A percentile compares a stretch with the other conserved stretches of the same genome.
These are phyloP conservation scores for Fraxinus angustifolia DNA, from an alignment of 305 asterid species.

Conservation along the genomic window DNA sequence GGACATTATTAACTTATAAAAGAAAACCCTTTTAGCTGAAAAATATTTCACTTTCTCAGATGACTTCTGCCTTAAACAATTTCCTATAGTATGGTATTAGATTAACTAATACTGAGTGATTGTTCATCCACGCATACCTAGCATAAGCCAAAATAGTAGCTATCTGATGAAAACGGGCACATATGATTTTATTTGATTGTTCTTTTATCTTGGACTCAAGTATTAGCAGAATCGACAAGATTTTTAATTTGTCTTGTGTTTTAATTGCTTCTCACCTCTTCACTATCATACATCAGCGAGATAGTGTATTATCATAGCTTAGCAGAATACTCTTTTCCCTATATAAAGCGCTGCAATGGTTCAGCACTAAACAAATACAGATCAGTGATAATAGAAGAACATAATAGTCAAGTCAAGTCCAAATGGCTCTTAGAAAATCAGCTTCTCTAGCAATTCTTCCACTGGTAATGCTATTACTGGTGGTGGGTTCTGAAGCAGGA, in stretches of 20 bases:
- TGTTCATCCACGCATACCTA: slow-evolving; percentile 20
- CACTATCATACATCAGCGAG: neutral
- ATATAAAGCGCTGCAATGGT: slow-evolving; percentile 19
- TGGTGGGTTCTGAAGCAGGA: neutral
- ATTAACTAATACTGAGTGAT: slow-evolving; percentile 1
- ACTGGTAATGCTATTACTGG: neutral
- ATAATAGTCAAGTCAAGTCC: neutral
- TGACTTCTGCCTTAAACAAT: slow-evolving; percentile 4
- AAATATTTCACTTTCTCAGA: neutral
- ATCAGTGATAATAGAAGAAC: neutral
- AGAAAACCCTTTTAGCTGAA: neutral
- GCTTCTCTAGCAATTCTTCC: neutral
- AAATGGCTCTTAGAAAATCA: neutral
- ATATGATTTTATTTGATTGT: neutral
- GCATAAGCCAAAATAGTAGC: slow-evolving; percentile 23
- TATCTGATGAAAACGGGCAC: neutral
- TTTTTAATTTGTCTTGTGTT: neutral
- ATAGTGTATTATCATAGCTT: neutral
- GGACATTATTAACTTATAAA: slow-evolving; percentile 1
- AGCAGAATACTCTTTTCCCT: neutral
- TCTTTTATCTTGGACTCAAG: neutral
- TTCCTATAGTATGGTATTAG: neutral
- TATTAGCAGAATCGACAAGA: neutral
- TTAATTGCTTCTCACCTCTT: neutral
- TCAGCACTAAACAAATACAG: slow-evolving; percentile 12